Conservation (phyloP, 1,139 yeast genomes). For the Scheffersomyces titani region DNA sequence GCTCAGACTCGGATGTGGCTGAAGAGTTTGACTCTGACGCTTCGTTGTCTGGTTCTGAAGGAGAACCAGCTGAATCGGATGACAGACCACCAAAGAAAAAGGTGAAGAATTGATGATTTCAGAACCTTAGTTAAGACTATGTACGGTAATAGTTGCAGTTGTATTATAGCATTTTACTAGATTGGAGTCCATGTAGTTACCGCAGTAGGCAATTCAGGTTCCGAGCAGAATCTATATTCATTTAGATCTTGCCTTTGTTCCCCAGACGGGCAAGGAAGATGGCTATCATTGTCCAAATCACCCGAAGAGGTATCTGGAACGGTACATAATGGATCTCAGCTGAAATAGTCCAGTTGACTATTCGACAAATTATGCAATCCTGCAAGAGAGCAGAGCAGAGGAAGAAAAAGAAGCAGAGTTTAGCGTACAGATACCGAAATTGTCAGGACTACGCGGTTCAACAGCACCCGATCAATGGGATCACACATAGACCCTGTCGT, state of each 20-base stretch:
- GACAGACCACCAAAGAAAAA: constrained; percentile 49
- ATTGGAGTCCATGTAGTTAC: not conserved
- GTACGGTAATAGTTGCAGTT: not conserved
- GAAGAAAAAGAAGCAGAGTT: not conserved
- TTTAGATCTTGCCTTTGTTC: not conserved
- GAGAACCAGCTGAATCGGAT: constrained; percentile 34
- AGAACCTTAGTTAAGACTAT: not conserved
- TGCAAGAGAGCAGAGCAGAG: constrained; percentile 3
- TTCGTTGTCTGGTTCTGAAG: constrained; percentile 37
- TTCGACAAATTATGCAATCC: constrained; percentile 1
- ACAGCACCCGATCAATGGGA: not conserved
- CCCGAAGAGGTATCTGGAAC: not conserved
- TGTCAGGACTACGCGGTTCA: not conserved
- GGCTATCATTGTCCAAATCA: not conserved
- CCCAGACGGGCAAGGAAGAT: not conserved
- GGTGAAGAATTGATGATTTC: constrained; percentile 27
- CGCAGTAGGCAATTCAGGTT: constrained; percentile 2
- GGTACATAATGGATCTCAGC: not conserved
- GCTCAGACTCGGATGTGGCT: constrained; percentile 71
- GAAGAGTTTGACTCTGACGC: constrained; percentile 88
- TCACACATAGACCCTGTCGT: not conserved
- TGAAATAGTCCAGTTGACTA: not conserved
- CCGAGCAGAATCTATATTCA: constrained; percentile 1
- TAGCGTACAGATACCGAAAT: not conserved
- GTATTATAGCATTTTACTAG: not conserved